Conservation (phyloP, 768 basidiomycete species). For the Termitomyces bulborhizus region DNA sequence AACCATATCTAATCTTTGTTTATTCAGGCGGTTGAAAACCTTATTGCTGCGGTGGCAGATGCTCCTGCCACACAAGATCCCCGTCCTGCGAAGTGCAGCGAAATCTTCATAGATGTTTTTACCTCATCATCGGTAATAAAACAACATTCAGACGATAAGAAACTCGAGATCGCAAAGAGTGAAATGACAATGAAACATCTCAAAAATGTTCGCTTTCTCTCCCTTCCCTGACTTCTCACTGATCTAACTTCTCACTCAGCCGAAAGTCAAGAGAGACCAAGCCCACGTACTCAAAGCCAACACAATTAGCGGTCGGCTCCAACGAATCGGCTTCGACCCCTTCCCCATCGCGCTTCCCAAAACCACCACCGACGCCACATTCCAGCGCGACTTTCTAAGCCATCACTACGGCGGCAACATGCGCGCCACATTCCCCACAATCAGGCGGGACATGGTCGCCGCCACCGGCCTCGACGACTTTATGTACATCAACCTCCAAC, state of each 20-base stretch:
- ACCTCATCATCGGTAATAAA: not conserved
- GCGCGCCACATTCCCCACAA: constrained; percentile 22
- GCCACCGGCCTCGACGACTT: constrained; percentile 26
- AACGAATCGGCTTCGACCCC: constrained; percentile 17
- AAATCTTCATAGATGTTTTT: not conserved
- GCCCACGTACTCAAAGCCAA: not conserved
- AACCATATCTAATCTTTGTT: not conserved
- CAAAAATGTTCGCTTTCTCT: not conserved
- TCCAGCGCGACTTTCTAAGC: constrained; percentile 23
- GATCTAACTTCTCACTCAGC: not conserved
- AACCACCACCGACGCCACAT: constrained; percentile 18
- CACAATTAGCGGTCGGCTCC: constrained; percentile 7
- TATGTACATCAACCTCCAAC: constrained; percentile 24
- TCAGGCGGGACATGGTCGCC: constrained; percentile 12
- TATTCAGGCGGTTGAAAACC: not conserved
- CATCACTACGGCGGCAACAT: constrained; percentile 28
- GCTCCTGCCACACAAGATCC: not conserved
- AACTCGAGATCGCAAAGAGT: not conserved
- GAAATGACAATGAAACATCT: not conserved
- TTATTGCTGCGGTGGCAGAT: not conserved
- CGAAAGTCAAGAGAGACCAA: not conserved
- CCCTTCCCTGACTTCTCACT: not conserved
- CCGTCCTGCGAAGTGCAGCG: not conserved
- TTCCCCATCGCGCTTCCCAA: constrained; percentile 21
- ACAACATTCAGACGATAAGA: not conserved